Conservation (phyloP, 2,329 filamentous ascomycete species). For the Lomentospora prolificans region DNA sequence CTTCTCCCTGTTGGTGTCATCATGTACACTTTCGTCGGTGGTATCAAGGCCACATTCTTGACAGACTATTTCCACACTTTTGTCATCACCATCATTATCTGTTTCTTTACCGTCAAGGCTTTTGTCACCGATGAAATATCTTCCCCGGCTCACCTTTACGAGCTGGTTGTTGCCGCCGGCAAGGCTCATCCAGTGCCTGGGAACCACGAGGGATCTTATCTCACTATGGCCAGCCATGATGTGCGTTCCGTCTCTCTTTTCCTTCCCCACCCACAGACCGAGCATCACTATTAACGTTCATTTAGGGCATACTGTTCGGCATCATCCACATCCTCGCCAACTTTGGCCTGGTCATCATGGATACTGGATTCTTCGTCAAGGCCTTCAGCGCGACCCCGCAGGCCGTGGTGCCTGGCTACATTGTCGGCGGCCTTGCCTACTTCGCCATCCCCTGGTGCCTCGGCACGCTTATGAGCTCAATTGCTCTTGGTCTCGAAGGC, state of each 20-base stretch:
- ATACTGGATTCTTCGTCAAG: slow-evolving; percentile 43
- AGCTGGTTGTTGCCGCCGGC: slow-evolving; percentile 35
- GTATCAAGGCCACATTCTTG: slow-evolving; percentile 31
- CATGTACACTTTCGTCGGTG: slow-evolving; percentile 28
- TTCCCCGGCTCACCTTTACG: slow-evolving; percentile 36
- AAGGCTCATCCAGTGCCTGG: slow-evolving; percentile 35
- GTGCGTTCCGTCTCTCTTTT: slow-evolving; percentile 16
- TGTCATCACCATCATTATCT: slow-evolving; percentile 41
- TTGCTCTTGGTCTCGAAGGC: slow-evolving; percentile 36
- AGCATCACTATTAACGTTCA: background rate
- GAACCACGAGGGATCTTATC: slow-evolving; percentile 41
- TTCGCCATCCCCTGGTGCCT: slow-evolving; percentile 45
- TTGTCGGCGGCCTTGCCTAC: slow-evolving; percentile 42
- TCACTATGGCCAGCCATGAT: slow-evolving; percentile 45
- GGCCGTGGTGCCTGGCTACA: slow-evolving; percentile 40
- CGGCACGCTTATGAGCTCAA: slow-evolving; percentile 38
- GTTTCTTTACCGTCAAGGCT: slow-evolving; percentile 36
- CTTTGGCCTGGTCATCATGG: slow-evolving; percentile 44
- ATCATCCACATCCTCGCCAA: slow-evolving; percentile 39
- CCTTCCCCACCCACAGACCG: background rate
- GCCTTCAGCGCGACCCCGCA: slow-evolving; percentile 36
- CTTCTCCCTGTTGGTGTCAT: slow-evolving; percentile 28
- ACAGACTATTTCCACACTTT: slow-evolving; percentile 47
- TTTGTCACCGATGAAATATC: slow-evolving; percentile 36
- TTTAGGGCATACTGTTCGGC: slow-evolving; percentile 36